Evolutionary conservation across 148 eudicot species (phyloP), one percentile per base, ranked within the genome.

Genomic region (Rhododendron simsii): DNA sequence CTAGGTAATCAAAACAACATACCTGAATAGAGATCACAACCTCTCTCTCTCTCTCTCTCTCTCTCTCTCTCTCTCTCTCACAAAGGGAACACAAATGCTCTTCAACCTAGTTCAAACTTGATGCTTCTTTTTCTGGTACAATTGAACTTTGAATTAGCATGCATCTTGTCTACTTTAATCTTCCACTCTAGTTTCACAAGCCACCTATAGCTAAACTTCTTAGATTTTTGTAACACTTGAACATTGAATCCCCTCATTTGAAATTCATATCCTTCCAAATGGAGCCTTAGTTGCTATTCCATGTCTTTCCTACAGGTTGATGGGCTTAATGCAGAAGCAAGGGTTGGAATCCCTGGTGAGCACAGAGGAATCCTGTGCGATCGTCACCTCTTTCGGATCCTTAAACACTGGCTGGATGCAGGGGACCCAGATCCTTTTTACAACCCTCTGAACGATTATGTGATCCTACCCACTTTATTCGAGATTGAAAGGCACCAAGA

Each of bases 251-350:
- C 75, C 37, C 10, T 30, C 16, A 30, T 69, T 69, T 28, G 39
- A 69, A 26, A 28, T 69, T 7, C 75, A 30, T 69, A 28, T 69
- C 37, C 75, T 26, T 69, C 16, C 18, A 30, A 26, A 69, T 5
- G 37, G 75, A 69, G 37, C 39, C 47, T 55, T 67, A 82, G 59
- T 51, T 78, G 20, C 55, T 41, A 7, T 47, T 74, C 10, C 16
- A 50, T 59, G 88, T 51, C 74, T 44, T 86, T 84, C 47, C 85
- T 79, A 41, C 89, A 97, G 99, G 98, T 96, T 26, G 98, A 97
- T 90, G 99, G 98, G 86, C 93, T 97, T n/a, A 88, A 94, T n/a
- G 99, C 99, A 69, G 98, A 89, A 90, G 98, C 98, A 84, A 89
- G 99, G 87, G 90, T 97, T 77, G 99, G 99, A 69, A 91, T 97